Percentiles rank a stretch among this genome's conserved stretches.
phyloP scores from a whole-genome alignment of 2,329 filamentous ascomycete species.

The Elsinoe fawcettii region DNA sequence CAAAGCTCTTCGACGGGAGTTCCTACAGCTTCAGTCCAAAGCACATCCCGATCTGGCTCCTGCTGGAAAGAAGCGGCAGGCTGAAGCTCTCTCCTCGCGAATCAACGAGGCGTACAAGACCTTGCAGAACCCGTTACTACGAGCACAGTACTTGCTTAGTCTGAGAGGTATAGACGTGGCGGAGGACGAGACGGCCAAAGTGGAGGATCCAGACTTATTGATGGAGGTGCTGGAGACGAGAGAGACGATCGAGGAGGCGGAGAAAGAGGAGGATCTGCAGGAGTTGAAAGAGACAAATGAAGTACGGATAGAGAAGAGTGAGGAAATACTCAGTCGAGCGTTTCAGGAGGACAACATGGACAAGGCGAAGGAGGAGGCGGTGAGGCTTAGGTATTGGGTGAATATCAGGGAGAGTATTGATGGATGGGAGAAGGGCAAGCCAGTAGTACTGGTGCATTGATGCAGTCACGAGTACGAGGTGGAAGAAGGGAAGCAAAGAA shows the following conservation, averaged over 20 bases:
- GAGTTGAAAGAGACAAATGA: conserved; percentile 59
- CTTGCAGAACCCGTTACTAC: conserved; percentile 64
- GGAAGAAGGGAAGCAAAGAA: not conserved
- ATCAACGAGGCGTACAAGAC: conserved; percentile 93
- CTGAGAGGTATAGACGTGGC: conserved; percentile 68
- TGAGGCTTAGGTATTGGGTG: conserved; percentile 80
- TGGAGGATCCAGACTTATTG: conserved; percentile 64
- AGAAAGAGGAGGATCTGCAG: conserved; percentile 55
- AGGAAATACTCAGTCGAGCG: conserved; percentile 53
- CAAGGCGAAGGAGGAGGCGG: conserved; percentile 61
- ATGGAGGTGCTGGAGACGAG: conserved; percentile 69
- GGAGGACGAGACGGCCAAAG: conserved; percentile 66
- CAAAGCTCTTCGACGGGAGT: conserved; percentile 68
- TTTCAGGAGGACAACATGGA: conserved; percentile 62
- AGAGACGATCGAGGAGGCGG: conserved; percentile 51
- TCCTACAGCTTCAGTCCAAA: conserved; percentile 70
- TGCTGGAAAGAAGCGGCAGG: conserved; percentile 46
- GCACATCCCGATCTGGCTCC: conserved; percentile 64
- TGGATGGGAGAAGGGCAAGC: conserved; percentile 74
- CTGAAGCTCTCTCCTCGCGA: conserved; percentile 68
- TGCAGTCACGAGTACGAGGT: not conserved
- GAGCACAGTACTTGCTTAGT: conserved; percentile 80
- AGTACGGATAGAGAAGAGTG: conserved; percentile 55
- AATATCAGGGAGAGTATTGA: conserved; percentile 75
- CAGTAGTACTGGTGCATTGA: conserved; percentile 50